phyloP scores from a whole-genome alignment of 2,329 filamentous ascomycete genomes.

The Madurella mycetomatis region DNA sequence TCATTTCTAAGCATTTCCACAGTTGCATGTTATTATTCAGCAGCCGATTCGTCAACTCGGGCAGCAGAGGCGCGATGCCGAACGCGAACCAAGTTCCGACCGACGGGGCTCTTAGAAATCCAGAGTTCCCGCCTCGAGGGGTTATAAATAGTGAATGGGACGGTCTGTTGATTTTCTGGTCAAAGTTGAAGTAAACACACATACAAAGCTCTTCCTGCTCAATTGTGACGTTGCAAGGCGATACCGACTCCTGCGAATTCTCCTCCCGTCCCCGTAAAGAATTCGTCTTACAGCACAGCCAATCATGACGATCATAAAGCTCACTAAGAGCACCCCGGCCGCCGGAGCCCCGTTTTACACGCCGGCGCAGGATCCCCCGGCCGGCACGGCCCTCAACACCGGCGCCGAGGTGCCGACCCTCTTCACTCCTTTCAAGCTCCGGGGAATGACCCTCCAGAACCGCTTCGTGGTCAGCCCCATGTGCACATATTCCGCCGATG shows the following conservation, averaged over 20 bases:
- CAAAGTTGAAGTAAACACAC: no score
- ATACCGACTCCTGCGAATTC: no score
- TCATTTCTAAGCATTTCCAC: no score
- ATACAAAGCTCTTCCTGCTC: no score
- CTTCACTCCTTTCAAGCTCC: slow-evolving; percentile 53
- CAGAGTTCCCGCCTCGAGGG: no score
- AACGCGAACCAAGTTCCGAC: background rate
- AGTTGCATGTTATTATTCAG: background rate
- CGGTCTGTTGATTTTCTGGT: no score
- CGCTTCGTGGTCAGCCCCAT: slow-evolving; percentile 57
- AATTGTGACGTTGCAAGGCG: no score
- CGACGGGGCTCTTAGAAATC: background rate
- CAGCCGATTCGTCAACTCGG: background rate
- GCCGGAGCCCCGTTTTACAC: slow-evolving; percentile 49
- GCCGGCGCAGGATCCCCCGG: slow-evolving; percentile 48
- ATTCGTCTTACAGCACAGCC: background rate
- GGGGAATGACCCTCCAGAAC: slow-evolving; percentile 50
- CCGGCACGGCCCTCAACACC: slow-evolving; percentile 41
- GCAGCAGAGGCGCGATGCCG: background rate
- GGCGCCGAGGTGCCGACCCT: slow-evolving; percentile 45
- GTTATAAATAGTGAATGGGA: no score
- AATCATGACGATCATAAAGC: slow-evolving; percentile 24
- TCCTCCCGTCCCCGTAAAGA: background rate
- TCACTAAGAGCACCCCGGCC: slow-evolving; percentile 37
- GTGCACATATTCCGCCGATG: slow-evolving; percentile 55